Evolutionary conservation across 306 rosid genomes (phyloP).

Genomic region (Coriaria nepalensis): DNA sequence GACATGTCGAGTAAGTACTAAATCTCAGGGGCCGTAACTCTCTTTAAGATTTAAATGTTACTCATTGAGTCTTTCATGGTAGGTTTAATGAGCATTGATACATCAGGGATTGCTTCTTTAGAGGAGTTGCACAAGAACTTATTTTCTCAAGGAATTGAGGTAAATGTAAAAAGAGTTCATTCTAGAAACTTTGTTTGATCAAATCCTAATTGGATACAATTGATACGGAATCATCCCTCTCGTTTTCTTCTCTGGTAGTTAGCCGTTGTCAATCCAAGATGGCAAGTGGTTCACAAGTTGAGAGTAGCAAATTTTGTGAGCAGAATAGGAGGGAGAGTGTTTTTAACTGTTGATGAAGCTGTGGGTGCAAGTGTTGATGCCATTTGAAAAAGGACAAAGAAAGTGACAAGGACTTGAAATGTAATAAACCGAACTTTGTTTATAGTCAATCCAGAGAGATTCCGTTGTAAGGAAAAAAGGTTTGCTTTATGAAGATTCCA

Average conservation of each 20-base stretch:
- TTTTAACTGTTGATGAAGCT: slow-evolving; percentile 77
- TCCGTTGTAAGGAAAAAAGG: too few relatives aligned
- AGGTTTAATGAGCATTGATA: slow-evolving; percentile 69
- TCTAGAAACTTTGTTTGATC: neutral
- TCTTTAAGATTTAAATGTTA: neutral
- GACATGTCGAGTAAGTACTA: slow-evolving; percentile 74
- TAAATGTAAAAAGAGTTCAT: too few relatives aligned
- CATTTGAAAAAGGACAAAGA: too few relatives aligned
- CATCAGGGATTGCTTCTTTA: slow-evolving; percentile 57
- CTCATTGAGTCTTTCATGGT: slow-evolving; percentile 1
- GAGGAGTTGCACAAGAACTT: slow-evolving; percentile 46
- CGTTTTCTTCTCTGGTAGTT: slow-evolving; percentile 24
- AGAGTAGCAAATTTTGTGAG: slow-evolving; percentile 45
- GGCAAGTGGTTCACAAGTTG: slow-evolving; percentile 83
- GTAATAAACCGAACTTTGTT: too few relatives aligned
- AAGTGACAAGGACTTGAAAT: too few relatives aligned
- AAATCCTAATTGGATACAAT: too few relatives aligned
- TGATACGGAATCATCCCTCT: neutral
- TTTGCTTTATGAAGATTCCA: too few relatives aligned
- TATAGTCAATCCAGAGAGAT: too few relatives aligned
- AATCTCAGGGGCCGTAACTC: too few relatives aligned
- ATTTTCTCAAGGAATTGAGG: slow-evolving; percentile 45
- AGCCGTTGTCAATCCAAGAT: slow-evolving; percentile 59
- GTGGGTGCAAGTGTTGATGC: slow-evolving; percentile 23
- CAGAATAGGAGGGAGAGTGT: slow-evolving; percentile 44